Conservation (phyloP, 768 basidiomycete genomes). For the Psilocybe sp. region DNA sequence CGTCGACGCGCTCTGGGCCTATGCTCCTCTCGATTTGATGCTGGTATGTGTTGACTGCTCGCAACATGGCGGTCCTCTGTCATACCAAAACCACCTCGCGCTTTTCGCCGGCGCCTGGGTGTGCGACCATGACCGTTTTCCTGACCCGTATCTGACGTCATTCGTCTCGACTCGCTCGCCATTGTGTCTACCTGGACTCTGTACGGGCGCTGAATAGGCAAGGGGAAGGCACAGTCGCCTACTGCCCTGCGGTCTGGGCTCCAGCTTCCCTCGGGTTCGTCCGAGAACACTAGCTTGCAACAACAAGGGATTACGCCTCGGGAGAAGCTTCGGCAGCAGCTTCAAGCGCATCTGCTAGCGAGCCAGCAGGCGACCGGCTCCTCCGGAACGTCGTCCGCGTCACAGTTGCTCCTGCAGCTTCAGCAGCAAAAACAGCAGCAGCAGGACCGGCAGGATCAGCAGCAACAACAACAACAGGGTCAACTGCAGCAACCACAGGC, state of each 20-base stretch:
- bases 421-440: constrained; percentile 9
- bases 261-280: no score
- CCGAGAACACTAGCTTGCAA: background rate
- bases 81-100: background rate
- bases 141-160: no score
- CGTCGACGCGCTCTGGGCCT: constrained; percentile 1
- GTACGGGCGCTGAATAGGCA: no score
- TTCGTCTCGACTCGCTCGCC: no score
- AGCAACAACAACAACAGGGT: background rate
- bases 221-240: no score
- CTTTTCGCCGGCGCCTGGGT: no score
- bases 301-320: constrained; percentile 1
- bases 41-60: background rate
- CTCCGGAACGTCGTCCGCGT: no score
- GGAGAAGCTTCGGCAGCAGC: constrained; percentile 14
- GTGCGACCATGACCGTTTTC: no score
- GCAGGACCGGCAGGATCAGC: background rate
- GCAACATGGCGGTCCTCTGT: background rate
- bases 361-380: no score
- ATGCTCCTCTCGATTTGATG: constrained; percentile 4
- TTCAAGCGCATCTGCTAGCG: constrained; percentile 11
- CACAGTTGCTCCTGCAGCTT: no score
- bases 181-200: no score
- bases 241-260: no score
- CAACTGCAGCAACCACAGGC: background rate